Evolutionary conservation across 805 yeast genomes (phyloP), one percentile per base, ranked within the genome.

Genomic region (Candida peoriensis): DNA sequence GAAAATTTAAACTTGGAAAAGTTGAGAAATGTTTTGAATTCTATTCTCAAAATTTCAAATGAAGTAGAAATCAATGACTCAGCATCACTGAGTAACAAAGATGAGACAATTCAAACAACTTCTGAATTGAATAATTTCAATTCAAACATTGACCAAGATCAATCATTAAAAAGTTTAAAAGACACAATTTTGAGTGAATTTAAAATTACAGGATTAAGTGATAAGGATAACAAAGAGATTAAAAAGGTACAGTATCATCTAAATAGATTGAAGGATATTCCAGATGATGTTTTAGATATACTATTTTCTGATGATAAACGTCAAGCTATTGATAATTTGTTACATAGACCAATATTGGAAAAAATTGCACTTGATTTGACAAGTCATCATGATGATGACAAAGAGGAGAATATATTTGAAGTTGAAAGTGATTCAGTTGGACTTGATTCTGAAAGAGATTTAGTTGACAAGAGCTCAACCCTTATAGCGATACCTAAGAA

Each of bases 281-380:
- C 42, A 5, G 33, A 32, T 3, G 34, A 38, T 18, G 38, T 38
- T 2, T 29, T 38, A 16, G 38, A 38, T 21, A 32, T 34, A 5
- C 10, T 38, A n/a, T 25, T 38, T 21, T 21, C 31, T 5, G 18
- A 8, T 4, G 34, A 38, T n/a, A 32, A 32, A 11, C 32, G 31
- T 14, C 25, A 34, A 14, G 9, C 36, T 6, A 21, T 28, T 32
- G 38, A 38, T 18, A 16, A 29, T 16, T 17, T 34, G 12, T 11
- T 34, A 2, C 33, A 38, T 21, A 34, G 24, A 17, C 34, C 38
- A 8, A 27, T 26, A 17, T 28, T 34, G 22, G 24, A 30, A 9
- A 33, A 33, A 18, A 31, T 33, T 20, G 37, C 24, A 10, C 6
- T 33, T 17, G 41, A 34, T 31, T 28, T 34, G 32, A 34, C 35